A percentile compares a stretch with the other conserved stretches of the same genome.
Evolutionary conservation across 2,329 filamentous ascomycete genomes (phyloP).

Genomic region (Rosellinia necatrix): DNA sequence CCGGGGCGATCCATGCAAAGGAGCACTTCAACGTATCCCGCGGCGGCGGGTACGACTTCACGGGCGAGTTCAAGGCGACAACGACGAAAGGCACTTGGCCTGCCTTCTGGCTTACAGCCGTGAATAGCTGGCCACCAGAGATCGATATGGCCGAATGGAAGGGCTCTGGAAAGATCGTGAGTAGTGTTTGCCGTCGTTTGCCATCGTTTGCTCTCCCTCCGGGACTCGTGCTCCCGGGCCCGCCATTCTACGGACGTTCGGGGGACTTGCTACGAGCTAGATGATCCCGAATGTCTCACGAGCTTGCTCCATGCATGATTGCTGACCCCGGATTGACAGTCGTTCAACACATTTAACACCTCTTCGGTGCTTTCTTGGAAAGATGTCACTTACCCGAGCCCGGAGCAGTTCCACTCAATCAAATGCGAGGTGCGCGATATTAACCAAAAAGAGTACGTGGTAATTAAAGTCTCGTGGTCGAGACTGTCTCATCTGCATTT

Average conservation of each 20-base stretch:
- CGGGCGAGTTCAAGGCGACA: constrained; percentile 47
- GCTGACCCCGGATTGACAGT: constrained; percentile 28
- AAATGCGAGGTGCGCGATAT: constrained; percentile 55
- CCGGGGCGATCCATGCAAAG: constrained; percentile 49
- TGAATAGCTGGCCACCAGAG: constrained; percentile 61
- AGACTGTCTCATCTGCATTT: too few relatives aligned
- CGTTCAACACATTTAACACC: constrained; percentile 55
- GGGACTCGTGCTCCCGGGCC: too few relatives aligned
- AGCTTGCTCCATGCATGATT: neutral
- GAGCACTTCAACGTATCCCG: constrained; percentile 46
- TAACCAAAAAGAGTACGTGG: constrained; percentile 50
- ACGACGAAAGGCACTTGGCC: constrained; percentile 57
- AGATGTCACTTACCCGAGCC: constrained; percentile 53
- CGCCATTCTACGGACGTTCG: too few relatives aligned
- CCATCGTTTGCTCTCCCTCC: neutral
- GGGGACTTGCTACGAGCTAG: too few relatives aligned
- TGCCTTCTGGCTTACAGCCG: constrained; percentile 62
- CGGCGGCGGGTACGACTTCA: constrained; percentile 49
- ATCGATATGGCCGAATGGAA: constrained; percentile 67
- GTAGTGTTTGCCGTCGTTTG: neutral
- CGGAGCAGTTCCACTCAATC: constrained; percentile 54
- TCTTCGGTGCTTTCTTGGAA: constrained; percentile 50
- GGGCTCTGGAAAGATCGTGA: constrained; percentile 55
- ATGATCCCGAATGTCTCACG: neutral
- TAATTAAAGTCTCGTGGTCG: neutral